phyloP scores from a whole-genome alignment of 192 early-diverging fungal genomes.

The Anaeromyces robustus region DNA sequence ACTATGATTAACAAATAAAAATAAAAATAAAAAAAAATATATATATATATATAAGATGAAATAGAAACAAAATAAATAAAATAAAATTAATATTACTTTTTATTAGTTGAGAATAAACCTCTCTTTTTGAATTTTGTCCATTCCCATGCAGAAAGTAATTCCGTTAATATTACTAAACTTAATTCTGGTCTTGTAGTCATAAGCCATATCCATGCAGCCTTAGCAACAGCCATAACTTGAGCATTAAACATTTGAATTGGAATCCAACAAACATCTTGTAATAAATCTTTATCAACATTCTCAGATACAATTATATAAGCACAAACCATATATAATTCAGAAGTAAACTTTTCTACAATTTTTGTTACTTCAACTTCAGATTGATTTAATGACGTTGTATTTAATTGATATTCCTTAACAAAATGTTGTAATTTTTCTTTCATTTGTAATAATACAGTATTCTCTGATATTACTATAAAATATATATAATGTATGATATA shows the following conservation, averaged over 20 bases:
- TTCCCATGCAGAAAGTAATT: constrained; percentile 73
- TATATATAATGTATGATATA: not conserved
- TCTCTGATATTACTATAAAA: constrained; percentile 1
- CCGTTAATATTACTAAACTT: constrained; percentile 63
- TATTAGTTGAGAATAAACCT: constrained; percentile 44
- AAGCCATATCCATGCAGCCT: constrained; percentile 80
- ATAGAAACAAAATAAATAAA: constrained; percentile 30
- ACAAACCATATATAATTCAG: constrained; percentile 1
- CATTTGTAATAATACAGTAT: constrained; percentile 14
- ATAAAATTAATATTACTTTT: constrained; percentile 6
- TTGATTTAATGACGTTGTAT: constrained; percentile 4
- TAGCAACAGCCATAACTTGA: constrained; percentile 62
- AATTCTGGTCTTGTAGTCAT: constrained; percentile 57
- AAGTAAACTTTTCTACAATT: constrained; percentile 9
- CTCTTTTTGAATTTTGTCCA: constrained; percentile 57
- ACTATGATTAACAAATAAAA: not conserved
- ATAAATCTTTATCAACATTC: constrained; percentile 49
- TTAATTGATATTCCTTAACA: constrained; percentile 15
- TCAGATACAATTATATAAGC: not conserved
- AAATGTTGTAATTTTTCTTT: constrained; percentile 32
- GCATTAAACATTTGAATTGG: constrained; percentile 67
- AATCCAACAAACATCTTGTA: constrained; percentile 72
- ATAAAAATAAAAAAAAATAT: not conserved
- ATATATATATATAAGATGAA: constrained; percentile 15
- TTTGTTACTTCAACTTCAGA: constrained; percentile 15